A percentile compares a stretch with the other conserved stretches of the same genome.
phyloP scores from a whole-genome alignment of 2,329 filamentous ascomycete genomes.

The Aspergillus caelatus region DNA sequence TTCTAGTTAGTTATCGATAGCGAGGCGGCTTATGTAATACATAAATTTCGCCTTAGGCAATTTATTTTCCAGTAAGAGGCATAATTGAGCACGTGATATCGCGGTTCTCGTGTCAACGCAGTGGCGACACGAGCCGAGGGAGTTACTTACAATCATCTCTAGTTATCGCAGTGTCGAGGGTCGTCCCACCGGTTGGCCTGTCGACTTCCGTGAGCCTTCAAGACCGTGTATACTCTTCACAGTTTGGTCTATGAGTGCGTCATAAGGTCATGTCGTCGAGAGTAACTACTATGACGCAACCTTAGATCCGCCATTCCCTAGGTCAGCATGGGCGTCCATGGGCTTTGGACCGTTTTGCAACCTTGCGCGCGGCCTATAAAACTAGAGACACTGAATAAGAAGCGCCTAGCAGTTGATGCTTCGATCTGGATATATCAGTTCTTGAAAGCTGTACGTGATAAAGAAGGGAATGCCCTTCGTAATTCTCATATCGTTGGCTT shows the following conservation, averaged over 20 bases:
- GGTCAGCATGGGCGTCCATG: conserved; percentile 85
- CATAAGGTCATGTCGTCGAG: not conserved
- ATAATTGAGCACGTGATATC: conserved; percentile 27
- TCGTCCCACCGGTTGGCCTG: not conserved
- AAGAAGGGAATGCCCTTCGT: conserved; percentile 93
- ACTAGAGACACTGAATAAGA: conserved; percentile 92
- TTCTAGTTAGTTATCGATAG: conserved; percentile 13
- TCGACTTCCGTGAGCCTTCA: not conserved
- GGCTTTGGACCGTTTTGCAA: conserved; percentile 94
- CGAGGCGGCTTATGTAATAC: conserved; percentile 26
- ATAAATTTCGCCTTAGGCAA: not conserved
- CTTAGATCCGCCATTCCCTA: conserved; percentile 8
- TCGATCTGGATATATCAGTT: conserved; percentile 99
- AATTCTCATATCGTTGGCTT: conserved; percentile 97
- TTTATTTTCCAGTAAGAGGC: conserved; percentile 21
- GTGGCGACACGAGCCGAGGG: conserved; percentile 15
- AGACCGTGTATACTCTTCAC: not conserved
- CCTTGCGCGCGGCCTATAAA: conserved; percentile 95
- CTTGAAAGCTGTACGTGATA: conserved; percentile 96
- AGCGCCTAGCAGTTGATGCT: conserved; percentile 93
- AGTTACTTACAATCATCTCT: not conserved
- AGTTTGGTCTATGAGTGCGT: not conserved
- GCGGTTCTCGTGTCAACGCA: conserved; percentile 16
- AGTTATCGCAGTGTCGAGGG: not conserved
- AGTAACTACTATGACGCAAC: conserved; percentile 2